Evolutionary conservation across 768 basidiomycete species (phyloP).

Genomic region (Termitomyces sp.): DNA sequence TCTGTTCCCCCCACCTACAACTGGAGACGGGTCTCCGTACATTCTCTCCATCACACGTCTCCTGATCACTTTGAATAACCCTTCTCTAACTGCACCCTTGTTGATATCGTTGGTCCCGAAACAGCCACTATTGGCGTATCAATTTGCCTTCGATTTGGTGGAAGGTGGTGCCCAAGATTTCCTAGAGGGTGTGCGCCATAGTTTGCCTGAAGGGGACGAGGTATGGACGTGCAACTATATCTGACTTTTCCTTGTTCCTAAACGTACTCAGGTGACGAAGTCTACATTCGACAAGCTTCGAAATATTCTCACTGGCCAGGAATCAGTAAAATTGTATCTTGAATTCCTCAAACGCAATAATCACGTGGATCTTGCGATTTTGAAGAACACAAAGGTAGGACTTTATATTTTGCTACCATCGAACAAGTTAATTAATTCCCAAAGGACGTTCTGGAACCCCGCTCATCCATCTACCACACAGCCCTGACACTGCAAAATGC

Average conservation of each 20-base stretch:
- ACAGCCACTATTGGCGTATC: conserved; percentile 81
- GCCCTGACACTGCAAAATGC: conserved; percentile 96
- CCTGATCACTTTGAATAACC: conserved; percentile 81
- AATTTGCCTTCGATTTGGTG: conserved; percentile 92
- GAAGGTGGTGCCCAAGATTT: conserved; percentile 95
- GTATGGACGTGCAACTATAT: conserved; percentile 30
- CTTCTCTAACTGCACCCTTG: conserved; percentile 72
- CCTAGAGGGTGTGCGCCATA: conserved; percentile 67
- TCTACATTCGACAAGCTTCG: conserved; percentile 70
- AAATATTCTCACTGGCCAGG: conserved; percentile 83
- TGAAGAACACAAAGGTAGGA: conserved; percentile 86
- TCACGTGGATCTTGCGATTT: conserved; percentile 84
- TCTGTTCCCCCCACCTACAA: conserved; percentile 76
- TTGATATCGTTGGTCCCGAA: conserved; percentile 65
- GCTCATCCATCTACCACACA: conserved; percentile 96
- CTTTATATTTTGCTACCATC: neutral
- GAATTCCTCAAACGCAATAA: conserved; percentile 96
- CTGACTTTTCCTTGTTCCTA: neutral
- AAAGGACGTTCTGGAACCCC: conserved; percentile 86
- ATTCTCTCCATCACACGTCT: conserved; percentile 82
- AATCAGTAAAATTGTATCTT: conserved; percentile 88
- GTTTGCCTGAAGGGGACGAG: conserved; percentile 63
- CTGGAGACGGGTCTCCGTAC: conserved; percentile 70
- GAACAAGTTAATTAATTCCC: neutral
- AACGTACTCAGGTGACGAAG: conserved; percentile 44